Percentiles rank a stretch among this genome's conserved stretches.
phyloP scores from a whole-genome alignment of 2,329 filamentous ascomycete genomes.

The Phoma sp. region DNA sequence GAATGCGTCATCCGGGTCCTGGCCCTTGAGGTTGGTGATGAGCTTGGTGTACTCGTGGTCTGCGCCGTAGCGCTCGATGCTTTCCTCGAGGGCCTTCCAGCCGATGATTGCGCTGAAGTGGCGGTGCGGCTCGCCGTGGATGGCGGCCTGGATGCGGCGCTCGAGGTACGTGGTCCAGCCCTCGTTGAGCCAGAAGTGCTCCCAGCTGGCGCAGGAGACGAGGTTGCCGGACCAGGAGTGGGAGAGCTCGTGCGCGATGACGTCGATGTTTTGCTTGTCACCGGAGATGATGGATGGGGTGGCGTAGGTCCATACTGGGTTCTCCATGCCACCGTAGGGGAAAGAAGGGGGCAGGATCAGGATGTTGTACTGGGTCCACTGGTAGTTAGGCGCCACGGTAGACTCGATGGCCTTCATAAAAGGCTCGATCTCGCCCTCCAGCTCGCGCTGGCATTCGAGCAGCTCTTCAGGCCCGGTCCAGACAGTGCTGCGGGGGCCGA shows the following conservation, averaged over 20 bases:
- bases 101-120: slow-evolving; percentile 96
- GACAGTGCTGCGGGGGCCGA: slow-evolving; percentile 84
- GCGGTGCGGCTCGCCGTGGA: slow-evolving; percentile 84
- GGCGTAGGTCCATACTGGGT: slow-evolving; percentile 92
- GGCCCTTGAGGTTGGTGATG: slow-evolving; percentile 82
- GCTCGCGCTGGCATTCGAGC: slow-evolving; percentile 83
- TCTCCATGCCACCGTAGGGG: slow-evolving; percentile 72
- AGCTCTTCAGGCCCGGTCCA: slow-evolving; percentile 89
- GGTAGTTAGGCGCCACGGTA: slow-evolving; percentile 78
- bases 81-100: slow-evolving; percentile 86
- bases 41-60: slow-evolving; percentile 95
- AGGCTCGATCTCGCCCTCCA: slow-evolving; percentile 88
- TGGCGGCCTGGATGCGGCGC: slow-evolving; percentile 75
- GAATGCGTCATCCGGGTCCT: slow-evolving; percentile 96
- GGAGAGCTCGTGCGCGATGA: slow-evolving; percentile 84
- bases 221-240: slow-evolving; percentile 90
- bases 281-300: slow-evolving; percentile 94
- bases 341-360: slow-evolving; percentile 85
- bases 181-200: slow-evolving; percentile 75
- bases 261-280: slow-evolving; percentile 82
- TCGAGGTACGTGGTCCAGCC: slow-evolving; percentile 97
- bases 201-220: slow-evolving; percentile 79
- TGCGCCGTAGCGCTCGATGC: slow-evolving; percentile 76
- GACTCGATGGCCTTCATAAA: slow-evolving; percentile 87
- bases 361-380: slow-evolving; percentile 95